Conservation (phyloP, 2,329 filamentous ascomycete species). For the Ophiostoma montium region DNA sequence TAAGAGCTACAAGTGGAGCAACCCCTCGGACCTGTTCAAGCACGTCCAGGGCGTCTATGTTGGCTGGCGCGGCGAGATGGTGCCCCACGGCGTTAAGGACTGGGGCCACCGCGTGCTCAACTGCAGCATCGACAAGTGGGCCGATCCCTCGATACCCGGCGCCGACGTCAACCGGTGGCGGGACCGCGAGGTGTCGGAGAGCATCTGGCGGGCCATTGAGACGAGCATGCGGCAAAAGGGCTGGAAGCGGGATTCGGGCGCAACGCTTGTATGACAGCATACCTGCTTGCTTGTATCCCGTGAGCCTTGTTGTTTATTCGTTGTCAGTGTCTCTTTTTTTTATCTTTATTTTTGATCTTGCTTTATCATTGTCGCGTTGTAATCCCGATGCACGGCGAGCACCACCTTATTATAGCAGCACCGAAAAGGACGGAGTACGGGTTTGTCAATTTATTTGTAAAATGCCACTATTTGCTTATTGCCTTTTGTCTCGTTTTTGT, state of each 20-base stretch:
- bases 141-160: slow-evolving; percentile 30
- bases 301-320: not conserved
- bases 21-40: slow-evolving; percentile 75
- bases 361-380: not conserved
- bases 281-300: not conserved
- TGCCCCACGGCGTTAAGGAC: slow-evolving; percentile 61
- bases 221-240: slow-evolving; percentile 72
- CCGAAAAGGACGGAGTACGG: too few species aligned
- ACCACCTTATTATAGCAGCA: too few species aligned
- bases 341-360: not conserved
- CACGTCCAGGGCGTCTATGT: slow-evolving; percentile 81
- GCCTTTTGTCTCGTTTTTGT: too few species aligned
- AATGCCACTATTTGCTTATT: too few species aligned
- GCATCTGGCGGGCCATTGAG: slow-evolving; percentile 84
- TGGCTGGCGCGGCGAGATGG: slow-evolving; percentile 74
- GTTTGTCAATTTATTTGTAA: too few species aligned
- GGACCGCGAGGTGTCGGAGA: slow-evolving; percentile 84
- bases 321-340: not conserved
- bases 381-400: not conserved
- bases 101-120: slow-evolving; percentile 78
- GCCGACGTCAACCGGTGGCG: slow-evolving; percentile 53
- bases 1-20: slow-evolving; percentile 93
- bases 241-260: slow-evolving; percentile 61
- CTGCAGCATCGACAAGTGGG: slow-evolving; percentile 76
- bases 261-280: slow-evolving; percentile 31